Conservation (phyloP, 345 rosid species). For the Eutrema heterophyllum region DNA sequence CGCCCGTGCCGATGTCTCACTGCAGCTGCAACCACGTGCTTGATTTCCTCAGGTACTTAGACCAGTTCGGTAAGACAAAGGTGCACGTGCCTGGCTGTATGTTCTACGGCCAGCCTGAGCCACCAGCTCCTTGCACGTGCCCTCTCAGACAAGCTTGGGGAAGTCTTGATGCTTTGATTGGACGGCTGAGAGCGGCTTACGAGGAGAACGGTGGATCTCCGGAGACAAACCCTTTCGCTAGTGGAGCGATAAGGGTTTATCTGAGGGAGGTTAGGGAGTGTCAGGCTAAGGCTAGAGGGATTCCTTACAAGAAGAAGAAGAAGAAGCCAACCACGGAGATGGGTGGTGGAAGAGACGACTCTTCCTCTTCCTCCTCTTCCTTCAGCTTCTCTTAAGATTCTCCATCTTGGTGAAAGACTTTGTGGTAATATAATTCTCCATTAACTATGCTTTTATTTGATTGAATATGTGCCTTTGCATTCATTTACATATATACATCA, state of each 20-base stretch:
- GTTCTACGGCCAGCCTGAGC: constrained; percentile 85
- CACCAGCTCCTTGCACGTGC: constrained; percentile 88
- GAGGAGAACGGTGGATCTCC: constrained; percentile 85
- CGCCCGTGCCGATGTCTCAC: constrained; percentile 56
- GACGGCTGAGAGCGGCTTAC: constrained; percentile 82
- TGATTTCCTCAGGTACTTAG: constrained; percentile 66
- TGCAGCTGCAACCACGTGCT: constrained; percentile 65
- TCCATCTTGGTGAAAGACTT: not conserved
- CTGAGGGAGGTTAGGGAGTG: constrained; percentile 74
- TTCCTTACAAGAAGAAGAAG: constrained; percentile 84
- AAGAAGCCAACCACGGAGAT: constrained; percentile 30
- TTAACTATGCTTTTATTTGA: not conserved
- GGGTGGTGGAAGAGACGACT: constrained; percentile 31
- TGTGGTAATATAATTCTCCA: constrained; percentile 23
- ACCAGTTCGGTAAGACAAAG: constrained; percentile 84
- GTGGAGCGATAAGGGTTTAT: constrained; percentile 60
- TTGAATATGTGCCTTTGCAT: not conserved
- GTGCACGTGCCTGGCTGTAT: constrained; percentile 73
- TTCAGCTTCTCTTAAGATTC: constrained; percentile 29
- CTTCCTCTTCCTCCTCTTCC: constrained; percentile 29
- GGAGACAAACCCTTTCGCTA: constrained; percentile 81
- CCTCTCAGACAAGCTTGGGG: constrained; percentile 93
- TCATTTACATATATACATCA: not conserved
- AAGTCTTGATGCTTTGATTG: constrained; percentile 86
- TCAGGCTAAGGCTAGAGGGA: constrained; percentile 87